Base-by-base conservation (phyloP, 139 green algal species). In the Chlorella sp. region DNA sequence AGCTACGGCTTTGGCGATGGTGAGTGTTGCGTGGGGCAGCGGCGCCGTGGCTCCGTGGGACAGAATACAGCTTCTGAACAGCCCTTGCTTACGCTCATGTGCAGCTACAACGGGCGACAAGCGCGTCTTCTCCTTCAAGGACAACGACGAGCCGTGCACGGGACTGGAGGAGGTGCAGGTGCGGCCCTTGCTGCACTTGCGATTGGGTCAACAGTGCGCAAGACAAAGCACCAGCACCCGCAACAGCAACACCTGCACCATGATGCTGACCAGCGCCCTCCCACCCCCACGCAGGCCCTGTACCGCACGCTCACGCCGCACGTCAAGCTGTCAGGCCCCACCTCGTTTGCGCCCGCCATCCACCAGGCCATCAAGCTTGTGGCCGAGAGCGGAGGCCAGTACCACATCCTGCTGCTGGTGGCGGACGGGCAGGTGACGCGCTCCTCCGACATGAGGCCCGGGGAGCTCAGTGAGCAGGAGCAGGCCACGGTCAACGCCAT, bases 311-410 rank as follows among this genome's bases (percentile, higher is more conserved):
- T 89, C 2, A 51, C 36, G 2, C 82, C 84, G 6, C 35, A 83
- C 36, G 71, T 88, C 1, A 50, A 69, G 72, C 73, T 89, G 67
- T 68, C 70, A 67, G 89, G 89, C 3, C 90, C 90, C 61, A 95
- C 90, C 1, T 91, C 84, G 10, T 95, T 95, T 74, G 90, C 88
- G 0, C 90, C 90, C 17, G 71, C 85, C 27, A 90, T 95, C 51
- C 59, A 83, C 23, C 71, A 87, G 29, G 88, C 87, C 5, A 83
- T 84, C 34, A 65, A 80, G 35, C 75, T 87, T 4, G 86, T 92
- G n/a, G 69, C 75, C 33, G 50, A 75, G 20, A 82, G 30, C 2
- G 77, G 76, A 24, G 35, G 70, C 26, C 74, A 82, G 63, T 91
- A 84, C 70, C 85, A 91, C 67, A 88, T 91, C 50, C 76, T 90